phyloP scores from a whole-genome alignment of 2,329 filamentous ascomycete genomes.

The Colletotrichum musicola region DNA sequence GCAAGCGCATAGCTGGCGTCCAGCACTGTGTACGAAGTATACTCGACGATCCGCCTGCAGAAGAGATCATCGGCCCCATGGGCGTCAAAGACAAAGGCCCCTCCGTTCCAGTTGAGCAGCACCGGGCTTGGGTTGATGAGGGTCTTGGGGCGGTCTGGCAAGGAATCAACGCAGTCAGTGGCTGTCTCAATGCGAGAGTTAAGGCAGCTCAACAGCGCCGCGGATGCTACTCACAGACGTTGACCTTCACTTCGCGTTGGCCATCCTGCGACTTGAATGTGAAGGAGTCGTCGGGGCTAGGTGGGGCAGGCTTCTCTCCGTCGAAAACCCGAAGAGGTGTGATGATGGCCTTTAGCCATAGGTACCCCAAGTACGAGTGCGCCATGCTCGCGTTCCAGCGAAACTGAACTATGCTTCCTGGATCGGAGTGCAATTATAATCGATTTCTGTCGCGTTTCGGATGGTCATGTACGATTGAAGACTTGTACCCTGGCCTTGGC shows the following conservation, averaged over 20 bases:
- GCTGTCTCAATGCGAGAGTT: not conserved
- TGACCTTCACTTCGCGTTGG: not conserved
- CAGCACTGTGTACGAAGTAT: slow-evolving; percentile 2
- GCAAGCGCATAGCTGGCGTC: slow-evolving; percentile 19
- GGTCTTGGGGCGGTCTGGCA: not conserved
- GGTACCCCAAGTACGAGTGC: not conserved
- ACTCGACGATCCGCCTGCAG: not conserved
- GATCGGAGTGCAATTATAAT: no score
- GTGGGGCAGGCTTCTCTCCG: slow-evolving; percentile 2
- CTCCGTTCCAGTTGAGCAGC: slow-evolving; percentile 9
- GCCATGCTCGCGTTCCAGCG: not conserved
- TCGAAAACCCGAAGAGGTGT: slow-evolving; percentile 4
- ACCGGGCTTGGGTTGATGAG: not conserved
- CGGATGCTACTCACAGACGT: slow-evolving; percentile 4
- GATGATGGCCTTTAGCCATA: slow-evolving; percentile 6
- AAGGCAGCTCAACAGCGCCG: not conserved
- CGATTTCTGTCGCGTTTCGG: no score
- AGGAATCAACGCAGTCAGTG: not conserved
- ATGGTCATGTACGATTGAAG: no score
- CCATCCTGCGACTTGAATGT: not conserved
- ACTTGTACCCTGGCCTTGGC: no score
- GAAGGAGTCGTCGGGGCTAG: not conserved
- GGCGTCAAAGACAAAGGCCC: slow-evolving; percentile 9
- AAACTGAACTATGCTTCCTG: no score
- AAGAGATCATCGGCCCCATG: slow-evolving; percentile 6